Conservation (phyloP, 768 basidiomycete species). For the Cubamyces lactineus region DNA sequence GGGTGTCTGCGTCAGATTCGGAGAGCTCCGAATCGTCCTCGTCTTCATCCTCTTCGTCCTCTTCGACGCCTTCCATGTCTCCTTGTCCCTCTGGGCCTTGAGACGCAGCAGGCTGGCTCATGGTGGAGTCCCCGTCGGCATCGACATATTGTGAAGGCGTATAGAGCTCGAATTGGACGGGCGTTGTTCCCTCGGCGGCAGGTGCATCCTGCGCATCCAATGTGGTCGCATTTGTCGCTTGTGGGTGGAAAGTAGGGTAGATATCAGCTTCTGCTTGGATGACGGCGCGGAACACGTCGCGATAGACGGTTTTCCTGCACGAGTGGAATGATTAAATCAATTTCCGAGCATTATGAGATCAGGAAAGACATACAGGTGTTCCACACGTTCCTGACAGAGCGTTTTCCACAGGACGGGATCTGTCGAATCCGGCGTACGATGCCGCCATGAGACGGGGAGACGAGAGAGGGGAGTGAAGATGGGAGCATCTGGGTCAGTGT, state of each 20-base stretch:
- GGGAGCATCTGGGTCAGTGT: not conserved
- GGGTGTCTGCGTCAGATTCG: conserved; percentile 7
- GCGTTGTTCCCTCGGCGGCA: not conserved
- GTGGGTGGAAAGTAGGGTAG: not conserved
- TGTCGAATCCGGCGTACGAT: not conserved
- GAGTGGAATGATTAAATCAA: not conserved
- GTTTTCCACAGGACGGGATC: conserved; percentile 20
- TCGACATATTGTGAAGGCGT: conserved; percentile 9
- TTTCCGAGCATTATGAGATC: not conserved
- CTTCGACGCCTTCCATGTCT: conserved; percentile 7
- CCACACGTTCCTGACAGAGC: conserved; percentile 23
- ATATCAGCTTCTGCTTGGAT: conserved; percentile 13
- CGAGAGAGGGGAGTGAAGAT: conserved; percentile 14
- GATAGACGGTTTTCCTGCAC: conserved; percentile 12
- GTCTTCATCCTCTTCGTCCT: conserved; percentile 8
- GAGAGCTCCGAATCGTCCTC: not conserved
- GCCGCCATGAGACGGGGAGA: not conserved
- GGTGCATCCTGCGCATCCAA: too few species aligned
- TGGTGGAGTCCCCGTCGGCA: conserved; percentile 10
- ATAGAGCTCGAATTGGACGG: conserved; percentile 22
- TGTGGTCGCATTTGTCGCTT: not conserved
- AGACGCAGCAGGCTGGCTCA: too few species aligned
- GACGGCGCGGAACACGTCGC: conserved; percentile 18
- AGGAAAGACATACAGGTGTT: conserved; percentile 17
- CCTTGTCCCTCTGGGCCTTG: not conserved